These are phyloP conservation scores for Podila verticillata DNA, from an alignment of 192 early-diverging fungal genomes.

Conservation along the genomic window DNA sequence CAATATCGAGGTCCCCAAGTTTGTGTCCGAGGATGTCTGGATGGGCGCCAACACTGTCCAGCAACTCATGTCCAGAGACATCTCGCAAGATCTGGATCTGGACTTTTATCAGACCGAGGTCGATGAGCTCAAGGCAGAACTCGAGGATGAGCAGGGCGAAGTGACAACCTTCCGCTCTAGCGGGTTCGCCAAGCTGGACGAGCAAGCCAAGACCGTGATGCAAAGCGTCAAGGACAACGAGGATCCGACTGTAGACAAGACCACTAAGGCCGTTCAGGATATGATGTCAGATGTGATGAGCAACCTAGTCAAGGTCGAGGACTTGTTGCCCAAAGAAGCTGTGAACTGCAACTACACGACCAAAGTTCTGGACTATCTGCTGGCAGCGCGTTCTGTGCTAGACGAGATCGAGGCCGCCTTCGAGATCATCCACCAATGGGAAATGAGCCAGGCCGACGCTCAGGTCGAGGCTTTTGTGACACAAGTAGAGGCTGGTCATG, in stretches of 20 bases:
- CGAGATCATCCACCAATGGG: constrained; percentile 24
- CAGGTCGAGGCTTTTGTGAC: constrained; percentile 17
- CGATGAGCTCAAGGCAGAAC: constrained; percentile 28
- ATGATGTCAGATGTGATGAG: constrained; percentile 40
- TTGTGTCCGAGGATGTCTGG: constrained; percentile 38
- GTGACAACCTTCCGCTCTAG: constrained; percentile 39
- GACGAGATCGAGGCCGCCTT: constrained; percentile 14
- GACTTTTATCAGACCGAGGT: constrained; percentile 26
- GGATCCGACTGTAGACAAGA: constrained; percentile 24
- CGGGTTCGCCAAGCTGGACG: constrained; percentile 40
- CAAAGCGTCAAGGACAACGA: constrained; percentile 20
- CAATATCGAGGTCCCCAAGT: constrained; percentile 28
- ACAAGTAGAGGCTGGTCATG: constrained; percentile 1
- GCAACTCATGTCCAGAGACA: constrained; percentile 24
- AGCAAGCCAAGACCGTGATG: constrained; percentile 34
- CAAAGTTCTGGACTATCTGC: constrained; percentile 27
- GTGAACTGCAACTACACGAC: constrained; percentile 27
- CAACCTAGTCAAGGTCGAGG: constrained; percentile 44
- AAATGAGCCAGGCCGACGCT: constrained; percentile 37
- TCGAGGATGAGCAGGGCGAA: constrained; percentile 33
- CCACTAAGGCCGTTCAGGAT: constrained; percentile 24
- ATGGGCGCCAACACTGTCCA: constrained; percentile 28
- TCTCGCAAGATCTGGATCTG: constrained; percentile 17
- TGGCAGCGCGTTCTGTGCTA: constrained; percentile 8
- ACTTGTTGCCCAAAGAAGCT: constrained; percentile 39